Conservation (phyloP, 805 yeast genomes). For the Sugiyamaella chiloensis region DNA sequence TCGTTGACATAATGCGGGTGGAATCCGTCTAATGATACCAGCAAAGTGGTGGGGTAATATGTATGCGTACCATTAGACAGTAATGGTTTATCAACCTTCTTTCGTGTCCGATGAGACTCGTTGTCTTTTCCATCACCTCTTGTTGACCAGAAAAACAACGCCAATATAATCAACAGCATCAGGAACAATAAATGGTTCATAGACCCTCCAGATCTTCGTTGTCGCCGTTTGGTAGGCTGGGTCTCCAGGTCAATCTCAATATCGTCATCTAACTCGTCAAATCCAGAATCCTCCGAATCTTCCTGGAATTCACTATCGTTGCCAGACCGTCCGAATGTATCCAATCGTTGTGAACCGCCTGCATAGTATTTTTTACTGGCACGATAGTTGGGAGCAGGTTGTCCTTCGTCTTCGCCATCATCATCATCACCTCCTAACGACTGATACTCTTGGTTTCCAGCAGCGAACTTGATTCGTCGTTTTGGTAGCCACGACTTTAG, state of each 20-base stretch:
- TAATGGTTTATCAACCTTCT: conserved; percentile 12
- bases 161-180: conserved; percentile 14
- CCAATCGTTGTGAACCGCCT: conserved; percentile 11
- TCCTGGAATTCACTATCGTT: conserved; percentile 3
- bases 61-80: conserved; percentile 58
- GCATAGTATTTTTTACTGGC: neutral
- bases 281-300: conserved; percentile 12
- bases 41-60: conserved; percentile 74
- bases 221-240: conserved; percentile 19
- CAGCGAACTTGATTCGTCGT: conserved; percentile 18
- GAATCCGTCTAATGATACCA: conserved; percentile 83
- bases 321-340: conserved; percentile 6
- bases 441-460: conserved; percentile 8
- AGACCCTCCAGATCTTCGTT: neutral
- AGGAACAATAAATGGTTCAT: conserved; percentile 4
- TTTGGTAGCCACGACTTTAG: conserved; percentile 16
- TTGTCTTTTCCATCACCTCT: neutral
- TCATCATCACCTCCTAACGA: neutral
- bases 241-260: conserved; percentile 25
- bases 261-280: conserved; percentile 11
- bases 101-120: neutral
- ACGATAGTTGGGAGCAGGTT: neutral
- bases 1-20: conserved; percentile 81
- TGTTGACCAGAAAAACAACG: conserved; percentile 12
- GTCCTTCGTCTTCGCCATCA: neutral